Evolutionary conservation across 2,329 filamentous ascomycete genomes (phyloP), one percentile per base, ranked within the genome.

Genomic region (Fusarium virguliforme): DNA sequence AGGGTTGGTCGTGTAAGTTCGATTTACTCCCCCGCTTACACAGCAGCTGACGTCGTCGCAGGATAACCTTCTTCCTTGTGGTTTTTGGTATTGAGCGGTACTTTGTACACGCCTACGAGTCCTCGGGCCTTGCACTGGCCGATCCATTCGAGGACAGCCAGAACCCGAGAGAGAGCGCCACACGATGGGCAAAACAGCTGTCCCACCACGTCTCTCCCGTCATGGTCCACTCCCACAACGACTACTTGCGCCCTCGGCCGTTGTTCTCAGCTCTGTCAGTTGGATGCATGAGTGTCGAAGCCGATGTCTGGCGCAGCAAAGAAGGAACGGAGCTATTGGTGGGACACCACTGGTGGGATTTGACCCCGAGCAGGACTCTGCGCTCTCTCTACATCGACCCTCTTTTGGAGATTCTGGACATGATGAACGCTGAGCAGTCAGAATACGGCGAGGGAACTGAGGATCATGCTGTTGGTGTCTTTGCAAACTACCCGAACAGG

Each of bases 221-320:
- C 3, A 75, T 72, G 70, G 70, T 71, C 62, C 90, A 92, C 76
- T 90, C 88, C 1, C 90, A 92, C 75, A 92, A 92, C 74, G 91
- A 93, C 77, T 93, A 92, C 78, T 88, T 88, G 87, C 85, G 89
- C 43, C 84, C 83, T 9, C 83, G 88, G 1, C 90, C 91, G 0
- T 81, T 93, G 6, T 91, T 88, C 73, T 88, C 88, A 3, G 91
- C 91, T 18, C 79, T 90, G 1, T 80, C 83, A 8, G 85, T 85
- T 3, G 88, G 89, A 6, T 91, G 88, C 72, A 86, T 86, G 4
- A 86, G 90, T 18, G 84, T 92, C 3, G 91, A 93, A 79, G 90
- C 90, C 4, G 91, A 93, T 71, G 87, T 93, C 9, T 93, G 89
- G 89, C 82, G 89, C 1, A 75, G 57, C 37, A 68, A 59, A 2